Evolutionary conservation across 345 rosid species (phyloP).

Genomic region (Lepidium sativum): DNA sequence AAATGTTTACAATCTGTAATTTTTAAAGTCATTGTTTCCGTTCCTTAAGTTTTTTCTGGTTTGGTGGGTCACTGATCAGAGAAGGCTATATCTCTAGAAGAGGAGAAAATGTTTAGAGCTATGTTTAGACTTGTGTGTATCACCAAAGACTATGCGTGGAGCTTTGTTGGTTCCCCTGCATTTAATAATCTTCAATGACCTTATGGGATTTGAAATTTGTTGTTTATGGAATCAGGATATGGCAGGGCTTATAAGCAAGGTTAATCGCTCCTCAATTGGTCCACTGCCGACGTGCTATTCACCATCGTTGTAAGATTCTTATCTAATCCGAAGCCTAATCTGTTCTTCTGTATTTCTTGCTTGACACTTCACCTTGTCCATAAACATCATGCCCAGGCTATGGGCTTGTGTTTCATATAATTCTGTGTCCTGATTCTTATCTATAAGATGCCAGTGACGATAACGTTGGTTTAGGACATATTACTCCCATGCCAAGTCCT

Average conservation of each 20-base stretch:
- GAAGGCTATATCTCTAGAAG: neutral
- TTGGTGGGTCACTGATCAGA: neutral
- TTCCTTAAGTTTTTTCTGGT: constrained; percentile 3
- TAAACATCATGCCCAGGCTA: neutral
- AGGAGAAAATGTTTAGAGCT: neutral
- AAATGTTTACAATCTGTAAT: neutral
- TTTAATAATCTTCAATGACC: neutral
- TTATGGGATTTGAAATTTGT: constrained; percentile 12
- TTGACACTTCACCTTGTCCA: neutral
- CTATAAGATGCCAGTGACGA: neutral
- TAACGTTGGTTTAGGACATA: neutral
- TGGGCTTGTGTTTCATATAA: neutral
- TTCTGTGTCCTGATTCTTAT: neutral
- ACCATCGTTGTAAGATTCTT: constrained; percentile 70
- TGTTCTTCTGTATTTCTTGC: neutral
- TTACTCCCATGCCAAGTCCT: neutral
- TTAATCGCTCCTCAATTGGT: constrained; percentile 94
- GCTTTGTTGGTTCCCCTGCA: neutral
- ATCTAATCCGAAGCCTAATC: neutral
- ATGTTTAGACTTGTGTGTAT: neutral
- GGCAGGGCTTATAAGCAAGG: constrained; percentile 99
- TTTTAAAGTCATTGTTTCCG: neutral
- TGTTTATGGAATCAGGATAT: constrained; percentile 59
- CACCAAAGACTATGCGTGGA: neutral
- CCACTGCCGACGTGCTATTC: constrained; percentile 93